Evolutionary conservation across 345 rosid genomes (phyloP).

Genomic region (Eucalyptus regnans): DNA sequence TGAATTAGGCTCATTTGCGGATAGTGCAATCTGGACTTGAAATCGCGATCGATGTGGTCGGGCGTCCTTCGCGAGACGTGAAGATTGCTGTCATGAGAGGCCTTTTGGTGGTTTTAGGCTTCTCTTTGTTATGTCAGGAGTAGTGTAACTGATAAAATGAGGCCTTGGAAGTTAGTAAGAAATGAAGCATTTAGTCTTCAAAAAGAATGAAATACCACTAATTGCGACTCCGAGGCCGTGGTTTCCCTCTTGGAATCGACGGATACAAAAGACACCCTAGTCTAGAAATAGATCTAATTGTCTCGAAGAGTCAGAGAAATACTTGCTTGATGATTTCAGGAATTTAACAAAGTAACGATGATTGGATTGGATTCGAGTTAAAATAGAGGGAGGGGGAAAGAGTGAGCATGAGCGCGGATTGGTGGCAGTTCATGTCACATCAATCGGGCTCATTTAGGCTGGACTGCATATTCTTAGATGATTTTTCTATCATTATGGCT

Average conservation of each 20-base stretch:
- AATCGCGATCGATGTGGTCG: not conserved
- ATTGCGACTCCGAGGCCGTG: not conserved
- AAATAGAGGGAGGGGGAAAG: not conserved
- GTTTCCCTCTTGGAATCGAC: not conserved
- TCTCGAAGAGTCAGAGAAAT: not conserved
- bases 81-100: not conserved
- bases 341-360: not conserved
- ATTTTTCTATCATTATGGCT: not conserved
- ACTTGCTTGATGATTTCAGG: not conserved
- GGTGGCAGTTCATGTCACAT: not conserved
- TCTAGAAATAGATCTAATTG: not conserved
- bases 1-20: not conserved
- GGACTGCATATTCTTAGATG: not conserved
- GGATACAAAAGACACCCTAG: not conserved
- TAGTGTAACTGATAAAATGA: not conserved
- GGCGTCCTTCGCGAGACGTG: not conserved
- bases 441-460: not conserved
- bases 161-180: not conserved
- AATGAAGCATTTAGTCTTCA: not conserved
- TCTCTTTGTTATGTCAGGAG: not conserved
- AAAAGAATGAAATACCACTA: not conserved
- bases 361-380: not conserved
- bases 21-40: not conserved
- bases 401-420: not conserved
- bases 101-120: not conserved